phyloP scores from a whole-genome alignment of 2,329 filamentous ascomycete species.

The Cadophora sp. region DNA sequence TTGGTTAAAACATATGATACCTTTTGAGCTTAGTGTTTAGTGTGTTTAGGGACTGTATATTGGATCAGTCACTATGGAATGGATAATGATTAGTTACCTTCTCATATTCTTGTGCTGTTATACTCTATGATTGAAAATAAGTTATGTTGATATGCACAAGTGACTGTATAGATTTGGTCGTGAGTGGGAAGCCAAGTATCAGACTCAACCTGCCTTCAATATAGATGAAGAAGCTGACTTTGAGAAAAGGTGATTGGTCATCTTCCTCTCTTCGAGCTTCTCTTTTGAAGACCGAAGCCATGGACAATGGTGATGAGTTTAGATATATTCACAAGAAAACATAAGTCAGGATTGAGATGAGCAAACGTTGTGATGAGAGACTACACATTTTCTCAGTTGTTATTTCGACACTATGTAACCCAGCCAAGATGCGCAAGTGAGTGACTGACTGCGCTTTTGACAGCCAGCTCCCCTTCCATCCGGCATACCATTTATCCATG shows the following conservation, averaged over 20 bases:
- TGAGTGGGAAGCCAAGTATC: background rate
- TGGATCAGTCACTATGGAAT: background rate
- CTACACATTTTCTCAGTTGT: slow-evolving; percentile 7
- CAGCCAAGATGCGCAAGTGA: background rate
- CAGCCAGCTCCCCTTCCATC: background rate
- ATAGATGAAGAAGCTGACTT: too few species aligned
- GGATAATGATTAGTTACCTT: too few species aligned
- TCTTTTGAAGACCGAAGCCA: too few species aligned
- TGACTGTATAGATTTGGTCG: background rate
- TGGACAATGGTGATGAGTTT: too few species aligned
- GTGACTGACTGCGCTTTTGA: background rate
- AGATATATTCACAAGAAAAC: background rate
- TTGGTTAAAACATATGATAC: slow-evolving; percentile 27
- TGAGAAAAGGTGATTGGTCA: too few species aligned
- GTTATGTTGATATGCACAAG: background rate
- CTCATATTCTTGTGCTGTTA: too few species aligned
- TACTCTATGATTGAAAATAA: background rate
- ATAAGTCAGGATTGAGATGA: background rate
- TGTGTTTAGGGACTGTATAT: background rate
- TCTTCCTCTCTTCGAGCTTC: too few species aligned
- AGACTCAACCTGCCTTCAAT: background rate
- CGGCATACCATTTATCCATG: background rate
- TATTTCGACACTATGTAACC: slow-evolving; percentile 19
- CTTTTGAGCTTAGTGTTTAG: slow-evolving; percentile 19
- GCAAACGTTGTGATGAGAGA: slow-evolving; percentile 4